Percentiles rank a stretch among this genome's conserved stretches.
These are phyloP conservation scores for Pichia sp. DNA, from an alignment of 1,139 yeast species.

Conservation along the genomic window DNA sequence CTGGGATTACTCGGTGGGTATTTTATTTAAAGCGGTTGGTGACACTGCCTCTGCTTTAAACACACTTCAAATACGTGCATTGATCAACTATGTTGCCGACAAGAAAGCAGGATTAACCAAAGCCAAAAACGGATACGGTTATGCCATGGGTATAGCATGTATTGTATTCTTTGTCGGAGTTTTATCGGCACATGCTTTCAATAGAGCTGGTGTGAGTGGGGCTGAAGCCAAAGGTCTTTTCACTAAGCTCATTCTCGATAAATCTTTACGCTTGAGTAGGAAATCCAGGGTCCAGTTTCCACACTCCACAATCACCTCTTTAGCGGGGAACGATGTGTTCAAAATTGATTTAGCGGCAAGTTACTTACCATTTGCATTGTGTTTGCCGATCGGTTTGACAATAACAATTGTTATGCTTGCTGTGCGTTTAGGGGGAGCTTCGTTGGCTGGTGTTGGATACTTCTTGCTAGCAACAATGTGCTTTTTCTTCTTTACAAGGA, in stretches of 20 bases:
- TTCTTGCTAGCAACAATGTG: constrained; percentile 37
- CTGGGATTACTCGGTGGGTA: background rate
- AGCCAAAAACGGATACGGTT: constrained; percentile 55
- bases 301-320: constrained; percentile 62
- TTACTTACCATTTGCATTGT: constrained; percentile 43
- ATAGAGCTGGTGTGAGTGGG: constrained; percentile 58
- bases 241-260: constrained; percentile 59
- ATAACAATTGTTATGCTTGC: constrained; percentile 61
- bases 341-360: constrained; percentile 72
- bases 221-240: constrained; percentile 62
- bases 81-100: constrained; percentile 46
- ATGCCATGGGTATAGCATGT: constrained; percentile 50
- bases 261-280: constrained; percentile 59
- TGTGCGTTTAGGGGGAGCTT: constrained; percentile 66
- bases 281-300: constrained; percentile 59
- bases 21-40: constrained; percentile 24
- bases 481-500: constrained; percentile 36
- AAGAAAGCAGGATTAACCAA: constrained; percentile 25
- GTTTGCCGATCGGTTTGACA: constrained; percentile 47
- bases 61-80: constrained; percentile 45
- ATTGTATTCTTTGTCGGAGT: constrained; percentile 49
- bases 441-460: constrained; percentile 63
- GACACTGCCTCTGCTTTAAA: constrained; percentile 39
- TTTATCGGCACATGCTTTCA: constrained; percentile 58
- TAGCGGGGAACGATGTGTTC: constrained; percentile 73